Percentiles rank a stretch among this genome's conserved stretches.
Evolutionary conservation across 208 protist genomes (phyloP).

Genomic region (Leishmania lainsoni): DNA sequence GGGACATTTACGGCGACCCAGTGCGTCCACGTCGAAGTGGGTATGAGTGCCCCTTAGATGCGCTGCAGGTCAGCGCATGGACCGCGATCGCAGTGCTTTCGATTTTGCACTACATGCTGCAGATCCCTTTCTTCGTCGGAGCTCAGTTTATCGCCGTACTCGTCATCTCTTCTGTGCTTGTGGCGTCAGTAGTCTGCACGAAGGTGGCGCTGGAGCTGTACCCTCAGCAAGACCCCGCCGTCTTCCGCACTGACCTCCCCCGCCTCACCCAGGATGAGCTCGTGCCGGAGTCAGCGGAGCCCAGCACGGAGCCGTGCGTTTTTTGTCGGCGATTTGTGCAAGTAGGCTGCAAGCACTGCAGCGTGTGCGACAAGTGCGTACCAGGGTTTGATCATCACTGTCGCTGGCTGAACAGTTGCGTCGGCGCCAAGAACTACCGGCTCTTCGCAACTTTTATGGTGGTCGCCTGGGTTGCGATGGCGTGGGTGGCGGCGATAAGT

Average conservation of each 20-base stretch:
- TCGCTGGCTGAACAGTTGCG: slow-evolving; percentile 90
- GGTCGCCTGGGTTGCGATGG: slow-evolving; percentile 61
- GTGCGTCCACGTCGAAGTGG: slow-evolving; percentile 79
- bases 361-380: slow-evolving; percentile 91
- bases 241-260: slow-evolving; percentile 65
- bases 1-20: slow-evolving; percentile 79
- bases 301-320: slow-evolving; percentile 67
- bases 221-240: slow-evolving; percentile 68
- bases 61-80: slow-evolving; percentile 77
- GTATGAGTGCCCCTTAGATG: slow-evolving; percentile 76
- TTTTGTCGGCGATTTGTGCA: slow-evolving; percentile 86
- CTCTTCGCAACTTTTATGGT: slow-evolving; percentile 79
- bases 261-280: slow-evolving; percentile 60
- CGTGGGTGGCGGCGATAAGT: slow-evolving; percentile 60
- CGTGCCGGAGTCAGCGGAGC: slow-evolving; percentile 32
- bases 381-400: slow-evolving; percentile 93
- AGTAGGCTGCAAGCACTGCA: slow-evolving; percentile 84
- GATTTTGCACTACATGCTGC: slow-evolving; percentile 63
- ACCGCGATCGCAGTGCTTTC: slow-evolving; percentile 46
- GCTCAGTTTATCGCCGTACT: slow-evolving; percentile 44
- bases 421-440: slow-evolving; percentile 82
- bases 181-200: slow-evolving; percentile 35
- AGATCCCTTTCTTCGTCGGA: slow-evolving; percentile 68
- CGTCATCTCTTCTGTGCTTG: slow-evolving; percentile 49
- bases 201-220: slow-evolving; percentile 75